These are phyloP conservation scores for Neonectria faginata DNA, from an alignment of 2,329 filamentous ascomycete genomes.

Conservation along the genomic window DNA sequence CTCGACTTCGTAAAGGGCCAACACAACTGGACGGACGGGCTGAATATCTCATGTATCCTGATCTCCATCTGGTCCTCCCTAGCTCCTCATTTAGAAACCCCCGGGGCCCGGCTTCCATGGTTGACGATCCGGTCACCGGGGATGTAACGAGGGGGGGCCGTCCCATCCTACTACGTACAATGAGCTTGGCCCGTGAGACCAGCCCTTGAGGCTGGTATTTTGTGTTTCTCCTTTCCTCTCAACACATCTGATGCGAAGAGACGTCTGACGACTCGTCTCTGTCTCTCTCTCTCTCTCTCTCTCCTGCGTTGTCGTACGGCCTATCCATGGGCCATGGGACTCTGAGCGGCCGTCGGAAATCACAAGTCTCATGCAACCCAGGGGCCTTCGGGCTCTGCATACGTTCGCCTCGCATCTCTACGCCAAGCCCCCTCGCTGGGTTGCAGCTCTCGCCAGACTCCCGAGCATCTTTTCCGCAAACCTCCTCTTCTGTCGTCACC, in stretches of 20 bases:
- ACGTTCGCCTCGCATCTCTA: background rate
- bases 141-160: background rate
- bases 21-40: background rate
- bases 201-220: background rate
- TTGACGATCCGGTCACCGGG: background rate
- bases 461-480: background rate
- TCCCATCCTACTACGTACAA: background rate
- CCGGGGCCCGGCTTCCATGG: background rate
- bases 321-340: background rate
- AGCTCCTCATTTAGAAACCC: background rate
- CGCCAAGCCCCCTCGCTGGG: constrained; percentile 7
- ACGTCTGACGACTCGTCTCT: background rate
- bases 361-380: background rate
- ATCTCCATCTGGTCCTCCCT: background rate
- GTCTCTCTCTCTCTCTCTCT: background rate
- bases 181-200: background rate
- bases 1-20: background rate
- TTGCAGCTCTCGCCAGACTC: background rate
- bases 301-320: background rate
- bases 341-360: background rate
- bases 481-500: background rate
- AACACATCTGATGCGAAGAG: background rate
- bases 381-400: background rate
- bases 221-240: background rate
- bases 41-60: background rate